Conservation (phyloP, 352 stramenopile genomes). For the Globisporangium paddicum region DNA sequence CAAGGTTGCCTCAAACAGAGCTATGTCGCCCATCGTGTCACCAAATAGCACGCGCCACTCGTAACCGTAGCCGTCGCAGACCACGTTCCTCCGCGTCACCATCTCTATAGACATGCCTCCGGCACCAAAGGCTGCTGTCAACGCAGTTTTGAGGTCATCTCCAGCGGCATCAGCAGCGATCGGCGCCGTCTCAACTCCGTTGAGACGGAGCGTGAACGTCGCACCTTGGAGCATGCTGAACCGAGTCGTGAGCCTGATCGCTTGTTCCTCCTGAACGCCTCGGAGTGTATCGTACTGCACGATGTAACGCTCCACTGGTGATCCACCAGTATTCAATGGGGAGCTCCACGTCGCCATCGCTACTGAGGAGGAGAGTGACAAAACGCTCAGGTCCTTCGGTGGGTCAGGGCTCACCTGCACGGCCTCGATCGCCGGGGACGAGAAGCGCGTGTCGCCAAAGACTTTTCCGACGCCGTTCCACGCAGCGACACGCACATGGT, state of each 20-base stretch:
- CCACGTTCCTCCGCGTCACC: slow-evolving; percentile 38
- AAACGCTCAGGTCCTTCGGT: slow-evolving; percentile 45
- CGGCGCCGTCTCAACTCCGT: slow-evolving; percentile 3
- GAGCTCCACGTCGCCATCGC: slow-evolving; percentile 49
- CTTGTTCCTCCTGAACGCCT: slow-evolving; percentile 58
- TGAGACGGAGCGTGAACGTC: slow-evolving; percentile 30
- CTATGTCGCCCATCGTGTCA: slow-evolving; percentile 45
- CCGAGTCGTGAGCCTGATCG: slow-evolving; percentile 34
- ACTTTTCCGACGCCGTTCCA: slow-evolving; percentile 90
- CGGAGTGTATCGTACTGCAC: slow-evolving; percentile 62
- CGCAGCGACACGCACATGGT: slow-evolving; percentile 89
- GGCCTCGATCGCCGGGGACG: slow-evolving; percentile 59
- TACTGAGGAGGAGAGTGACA: slow-evolving; percentile 22
- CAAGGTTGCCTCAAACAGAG: slow-evolving; percentile 20
- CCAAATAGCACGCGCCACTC: slow-evolving; percentile 70
- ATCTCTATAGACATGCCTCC: slow-evolving; percentile 5
- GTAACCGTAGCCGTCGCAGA: slow-evolving; percentile 53
- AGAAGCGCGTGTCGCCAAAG: slow-evolving; percentile 78
- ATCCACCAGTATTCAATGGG: slow-evolving; percentile 51
- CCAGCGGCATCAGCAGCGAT: slow-evolving; percentile 41
- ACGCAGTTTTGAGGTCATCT: slow-evolving; percentile 20
- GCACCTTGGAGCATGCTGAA: slow-evolving; percentile 27
- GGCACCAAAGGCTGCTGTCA: slow-evolving; percentile 8
- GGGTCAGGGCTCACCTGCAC: slow-evolving; percentile 32
- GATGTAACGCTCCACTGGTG: slow-evolving; percentile 33